Conservation (phyloP, 2,329 filamentous ascomycete genomes). For the Venturia nashicola region DNA sequence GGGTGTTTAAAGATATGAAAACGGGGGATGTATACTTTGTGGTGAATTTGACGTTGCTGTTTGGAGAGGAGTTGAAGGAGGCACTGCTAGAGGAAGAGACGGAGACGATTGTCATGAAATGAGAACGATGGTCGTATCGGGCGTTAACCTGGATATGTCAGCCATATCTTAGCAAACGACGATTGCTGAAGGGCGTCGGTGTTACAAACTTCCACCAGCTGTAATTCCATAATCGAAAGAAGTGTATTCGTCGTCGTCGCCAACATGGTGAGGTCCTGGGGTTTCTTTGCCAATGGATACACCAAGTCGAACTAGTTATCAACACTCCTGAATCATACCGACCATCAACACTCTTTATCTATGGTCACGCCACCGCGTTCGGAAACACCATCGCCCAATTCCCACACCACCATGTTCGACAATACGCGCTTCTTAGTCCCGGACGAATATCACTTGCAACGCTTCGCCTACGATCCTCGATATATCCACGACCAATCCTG, state of each 20-base stretch:
- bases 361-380: background rate
- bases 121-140: background rate
- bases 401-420: too few relatives aligned
- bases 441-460: too few relatives aligned
- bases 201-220: too few relatives aligned
- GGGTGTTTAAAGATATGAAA: constrained; percentile 71
- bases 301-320: background rate
- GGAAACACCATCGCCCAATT: background rate
- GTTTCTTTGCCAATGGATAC: too few relatives aligned
- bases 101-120: background rate
- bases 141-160: background rate
- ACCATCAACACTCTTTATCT: background rate
- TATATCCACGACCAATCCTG: too few relatives aligned
- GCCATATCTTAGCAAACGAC: background rate
- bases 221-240: too few relatives aligned
- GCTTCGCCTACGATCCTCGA: too few relatives aligned
- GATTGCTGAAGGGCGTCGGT: background rate
- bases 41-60: constrained; percentile 63
- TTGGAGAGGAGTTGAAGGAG: background rate
- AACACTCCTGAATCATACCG: background rate
- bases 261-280: too few relatives aligned
- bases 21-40: constrained; percentile 69
- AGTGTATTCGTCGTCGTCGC: too few relatives aligned
- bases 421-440: too few relatives aligned
- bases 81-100: background rate